These are phyloP conservation scores for Suhomyces canberraensis DNA, from an alignment of 805 yeast species.

Conservation along the genomic window DNA sequence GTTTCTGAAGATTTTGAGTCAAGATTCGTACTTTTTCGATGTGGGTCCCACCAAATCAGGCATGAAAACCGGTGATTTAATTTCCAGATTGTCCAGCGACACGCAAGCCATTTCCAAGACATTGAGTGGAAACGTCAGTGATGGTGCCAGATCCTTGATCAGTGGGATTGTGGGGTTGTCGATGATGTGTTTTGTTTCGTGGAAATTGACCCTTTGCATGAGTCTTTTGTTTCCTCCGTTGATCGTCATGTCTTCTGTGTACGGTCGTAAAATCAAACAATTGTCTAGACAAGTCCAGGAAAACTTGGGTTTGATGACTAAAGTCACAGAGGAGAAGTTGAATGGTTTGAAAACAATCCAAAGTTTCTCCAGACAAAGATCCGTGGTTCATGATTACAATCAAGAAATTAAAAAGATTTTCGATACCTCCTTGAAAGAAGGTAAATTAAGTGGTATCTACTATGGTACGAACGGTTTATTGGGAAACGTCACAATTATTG, in stretches of 20 bases:
- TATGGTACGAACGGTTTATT: constrained; percentile 78
- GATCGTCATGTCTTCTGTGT: constrained; percentile 71
- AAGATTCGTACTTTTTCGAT: constrained; percentile 88
- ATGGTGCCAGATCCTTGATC: constrained; percentile 82
- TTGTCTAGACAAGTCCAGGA: constrained; percentile 77
- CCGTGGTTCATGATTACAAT: constrained; percentile 74
- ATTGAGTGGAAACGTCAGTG: constrained; percentile 83
- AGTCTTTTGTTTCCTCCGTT: constrained; percentile 79
- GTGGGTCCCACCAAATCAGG: constrained; percentile 51
- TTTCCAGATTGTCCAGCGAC: constrained; percentile 83
- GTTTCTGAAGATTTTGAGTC: constrained; percentile 71
- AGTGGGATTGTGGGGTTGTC: constrained; percentile 83
- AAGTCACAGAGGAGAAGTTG: constrained; percentile 88
- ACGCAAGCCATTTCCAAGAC: constrained; percentile 84
- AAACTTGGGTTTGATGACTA: constrained; percentile 80
- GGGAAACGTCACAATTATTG: constrained; percentile 79
- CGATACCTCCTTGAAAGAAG: constrained; percentile 74
- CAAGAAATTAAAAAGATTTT: constrained; percentile 63
- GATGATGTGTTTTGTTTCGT: constrained; percentile 87
- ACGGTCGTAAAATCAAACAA: constrained; percentile 74
- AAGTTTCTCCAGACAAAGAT: constrained; percentile 79
- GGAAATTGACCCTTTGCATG: constrained; percentile 81
- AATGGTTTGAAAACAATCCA: constrained; percentile 85
- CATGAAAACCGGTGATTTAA: constrained; percentile 83
- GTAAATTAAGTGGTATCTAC: constrained; percentile 69